A percentile compares a stretch with the other conserved stretches of the same genome.
These are phyloP conservation scores for Diplodia corticola DNA, from an alignment of 2,329 filamentous ascomycete genomes.

Conservation along the genomic window DNA sequence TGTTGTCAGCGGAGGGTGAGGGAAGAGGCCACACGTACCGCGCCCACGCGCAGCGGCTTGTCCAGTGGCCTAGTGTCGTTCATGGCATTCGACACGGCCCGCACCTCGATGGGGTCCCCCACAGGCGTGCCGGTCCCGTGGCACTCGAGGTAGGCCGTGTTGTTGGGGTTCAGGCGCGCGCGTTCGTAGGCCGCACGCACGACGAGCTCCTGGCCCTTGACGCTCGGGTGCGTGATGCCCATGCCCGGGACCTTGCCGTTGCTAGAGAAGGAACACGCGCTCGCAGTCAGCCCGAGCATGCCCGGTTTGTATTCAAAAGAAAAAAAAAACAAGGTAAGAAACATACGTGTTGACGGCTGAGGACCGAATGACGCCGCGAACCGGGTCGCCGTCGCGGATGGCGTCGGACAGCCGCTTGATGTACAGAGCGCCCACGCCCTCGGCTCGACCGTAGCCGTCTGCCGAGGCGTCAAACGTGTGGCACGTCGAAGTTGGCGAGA, in stretches of 20 bases:
- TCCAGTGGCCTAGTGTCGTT: not conserved
- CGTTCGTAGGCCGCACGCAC: constrained; percentile 39
- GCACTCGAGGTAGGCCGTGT: constrained; percentile 46
- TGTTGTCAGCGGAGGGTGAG: not conserved
- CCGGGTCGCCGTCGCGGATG: constrained; percentile 32
- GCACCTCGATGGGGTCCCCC: constrained; percentile 59
- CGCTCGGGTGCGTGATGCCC: constrained; percentile 38
- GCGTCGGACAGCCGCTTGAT: constrained; percentile 36
- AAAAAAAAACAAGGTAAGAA: not conserved
- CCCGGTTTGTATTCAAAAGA: too few species aligned
- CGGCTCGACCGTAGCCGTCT: constrained; percentile 31
- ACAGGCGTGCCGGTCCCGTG: constrained; percentile 57
- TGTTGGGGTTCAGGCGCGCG: constrained; percentile 31
- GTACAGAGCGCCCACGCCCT: constrained; percentile 32
- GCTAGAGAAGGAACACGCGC: not conserved
- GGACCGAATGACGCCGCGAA: constrained; percentile 34
- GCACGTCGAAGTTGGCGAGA: constrained; percentile 25
- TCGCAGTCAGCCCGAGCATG: not conserved
- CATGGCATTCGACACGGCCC: constrained; percentile 31
- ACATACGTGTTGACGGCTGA: constrained; percentile 27
- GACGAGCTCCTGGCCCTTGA: constrained; percentile 36
- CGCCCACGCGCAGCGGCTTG: constrained; percentile 30
- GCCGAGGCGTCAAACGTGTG: constrained; percentile 31
- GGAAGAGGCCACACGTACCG: constrained; percentile 27
- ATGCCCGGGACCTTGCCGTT: constrained; percentile 29